Conservation (phyloP, 305 asterid genomes). For the Solanum aculeatissimum region DNA sequence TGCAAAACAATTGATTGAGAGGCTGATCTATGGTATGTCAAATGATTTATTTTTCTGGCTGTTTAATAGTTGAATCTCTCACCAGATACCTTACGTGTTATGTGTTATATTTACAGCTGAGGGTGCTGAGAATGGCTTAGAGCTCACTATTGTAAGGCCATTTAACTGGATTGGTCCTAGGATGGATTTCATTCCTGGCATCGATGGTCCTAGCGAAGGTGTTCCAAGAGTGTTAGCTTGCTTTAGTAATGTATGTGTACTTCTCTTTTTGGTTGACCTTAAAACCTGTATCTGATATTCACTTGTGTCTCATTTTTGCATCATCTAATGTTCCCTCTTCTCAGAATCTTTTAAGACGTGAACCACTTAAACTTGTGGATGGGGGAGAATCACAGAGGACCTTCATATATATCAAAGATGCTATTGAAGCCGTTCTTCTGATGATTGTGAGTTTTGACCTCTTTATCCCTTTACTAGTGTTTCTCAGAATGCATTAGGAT, state of each 20-base stretch:
- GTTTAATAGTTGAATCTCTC: background rate
- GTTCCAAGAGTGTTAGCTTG: constrained; percentile 89
- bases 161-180: constrained; percentile 93
- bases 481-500: background rate
- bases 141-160: constrained; percentile 79
- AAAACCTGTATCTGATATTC: background rate
- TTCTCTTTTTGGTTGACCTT: background rate
- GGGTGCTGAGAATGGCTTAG: constrained; percentile 89
- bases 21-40: constrained; percentile 55
- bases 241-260: constrained; percentile 61
- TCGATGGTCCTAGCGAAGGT: constrained; percentile 90
- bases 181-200: constrained; percentile 90
- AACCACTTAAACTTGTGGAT: constrained; percentile 77
- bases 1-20: constrained; percentile 66
- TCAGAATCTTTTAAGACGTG: constrained; percentile 70
- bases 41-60: background rate
- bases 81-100: background rate
- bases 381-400: constrained; percentile 87
- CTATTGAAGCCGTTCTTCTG: constrained; percentile 74
- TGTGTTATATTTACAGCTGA: constrained; percentile 43
- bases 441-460: constrained; percentile 47
- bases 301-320: background rate
- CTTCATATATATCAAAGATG: constrained; percentile 70
- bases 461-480: background rate
- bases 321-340: background rate